Evolutionary conservation across 1,284 basidiomycete species (phyloP).

Genomic region (Malassezia globosa): DNA sequence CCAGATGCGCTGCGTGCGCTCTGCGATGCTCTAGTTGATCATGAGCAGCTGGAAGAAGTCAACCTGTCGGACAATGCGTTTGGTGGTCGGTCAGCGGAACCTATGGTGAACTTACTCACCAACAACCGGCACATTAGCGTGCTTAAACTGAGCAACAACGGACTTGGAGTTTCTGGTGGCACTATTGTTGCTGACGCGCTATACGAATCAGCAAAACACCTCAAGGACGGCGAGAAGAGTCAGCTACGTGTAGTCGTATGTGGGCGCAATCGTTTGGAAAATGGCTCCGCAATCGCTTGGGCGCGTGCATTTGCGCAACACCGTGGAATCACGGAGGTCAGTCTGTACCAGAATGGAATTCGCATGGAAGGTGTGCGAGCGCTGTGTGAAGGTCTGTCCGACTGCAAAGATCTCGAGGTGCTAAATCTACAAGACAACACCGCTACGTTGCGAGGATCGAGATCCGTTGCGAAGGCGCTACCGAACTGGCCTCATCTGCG

Average conservation of each 20-base stretch:
- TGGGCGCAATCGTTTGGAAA: conserved; percentile 85
- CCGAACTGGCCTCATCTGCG: conserved; percentile 59
- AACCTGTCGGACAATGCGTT: conserved; percentile 94
- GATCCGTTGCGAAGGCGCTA: conserved; percentile 65
- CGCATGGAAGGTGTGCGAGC: conserved; percentile 81
- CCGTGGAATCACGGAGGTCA: conserved; percentile 64
- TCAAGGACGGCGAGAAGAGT: conserved; percentile 58
- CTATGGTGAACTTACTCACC: conserved; percentile 70
- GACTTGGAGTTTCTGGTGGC: conserved; percentile 85
- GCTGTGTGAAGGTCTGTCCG: conserved; percentile 63
- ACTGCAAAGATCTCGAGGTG: conserved; percentile 60
- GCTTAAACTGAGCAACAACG: conserved; percentile 91
- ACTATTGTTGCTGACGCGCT: conserved; percentile 74
- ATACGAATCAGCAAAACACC: conserved; percentile 62
- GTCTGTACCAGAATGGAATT: conserved; percentile 95
- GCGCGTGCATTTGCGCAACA: conserved; percentile 79
- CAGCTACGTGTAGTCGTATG: conserved; percentile 74
- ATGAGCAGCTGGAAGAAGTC: conserved; percentile 70
- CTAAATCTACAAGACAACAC: conserved; percentile 96
- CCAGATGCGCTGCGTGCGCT: conserved; percentile 77
- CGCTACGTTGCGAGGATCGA: conserved; percentile 62
- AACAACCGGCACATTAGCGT: conserved; percentile 58
- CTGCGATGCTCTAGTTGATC: conserved; percentile 71
- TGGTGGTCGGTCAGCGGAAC: conserved; percentile 85
- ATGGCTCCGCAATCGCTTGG: conserved; percentile 73